Evolutionary conservation across 1,284 basidiomycete genomes (phyloP), one percentile per base, ranked within the genome.

Genomic region (Fomitiporia mediterranea): DNA sequence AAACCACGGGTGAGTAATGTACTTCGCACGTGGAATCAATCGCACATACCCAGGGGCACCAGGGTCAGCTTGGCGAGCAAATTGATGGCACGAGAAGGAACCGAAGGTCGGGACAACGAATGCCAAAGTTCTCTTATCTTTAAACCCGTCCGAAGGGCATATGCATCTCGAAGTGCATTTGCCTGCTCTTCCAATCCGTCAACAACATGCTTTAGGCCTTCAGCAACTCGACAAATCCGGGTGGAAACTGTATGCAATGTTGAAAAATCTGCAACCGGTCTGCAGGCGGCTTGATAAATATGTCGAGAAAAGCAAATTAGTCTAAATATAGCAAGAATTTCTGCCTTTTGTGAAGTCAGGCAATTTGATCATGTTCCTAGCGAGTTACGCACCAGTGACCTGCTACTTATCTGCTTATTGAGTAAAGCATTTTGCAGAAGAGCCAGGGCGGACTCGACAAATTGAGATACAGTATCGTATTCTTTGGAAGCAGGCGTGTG

Each of bases 101-200:
- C 32, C 30, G 19, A 8, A 15, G 46, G 37, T 15, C 23, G 37
- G 32, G 49, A 55, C 4, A 55, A 42, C 4, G 54, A 19, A 27
- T 17, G 40, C 55, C 55, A 56, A 13, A 56, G 35, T 35, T 56
- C 55, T 13, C 21, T 4, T n/a, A 56, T 11, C 19, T 28, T 51
- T 23, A 34, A 27, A 30, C 54, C 54, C 1, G 54, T 50, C 6
- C 11, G n/a, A 21, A 55, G 54, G 15, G 47, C 21, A 34, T 42
- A 49, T n/a, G 21, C 30, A 3, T 42, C 27, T 25, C 30, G 37
- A 9, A 55, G 38, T 7, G 37, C 27, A 13, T 40, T 25, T 13
- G 46, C 30, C 25, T 21, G 30, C 21, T 55, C 38, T 15, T 42
- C 25, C 9, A 55, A 23, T 42, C 19, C 38, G 3, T 38, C 25